phyloP scores from a whole-genome alignment of 306 rosid species.

The Cucurbita ficifolia region DNA sequence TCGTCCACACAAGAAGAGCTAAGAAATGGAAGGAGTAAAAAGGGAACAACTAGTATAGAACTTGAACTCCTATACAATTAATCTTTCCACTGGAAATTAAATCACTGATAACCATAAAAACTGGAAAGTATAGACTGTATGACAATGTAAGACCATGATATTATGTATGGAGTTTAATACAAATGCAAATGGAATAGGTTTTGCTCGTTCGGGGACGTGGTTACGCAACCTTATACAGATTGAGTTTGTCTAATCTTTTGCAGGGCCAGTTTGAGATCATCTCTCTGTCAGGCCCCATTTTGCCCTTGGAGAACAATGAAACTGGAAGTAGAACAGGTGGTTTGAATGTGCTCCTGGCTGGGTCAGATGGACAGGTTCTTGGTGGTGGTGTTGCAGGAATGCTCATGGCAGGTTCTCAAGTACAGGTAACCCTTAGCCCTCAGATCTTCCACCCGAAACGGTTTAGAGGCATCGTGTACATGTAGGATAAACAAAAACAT shows the following conservation, averaged over 20 bases:
- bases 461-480: too few relatives aligned
- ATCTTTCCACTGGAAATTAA: too few relatives aligned
- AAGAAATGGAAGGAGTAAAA: too few relatives aligned
- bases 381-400: slow-evolving; percentile 68
- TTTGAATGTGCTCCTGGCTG: slow-evolving; percentile 40
- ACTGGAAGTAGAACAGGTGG: slow-evolving; percentile 25
- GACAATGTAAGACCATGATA: neutral
- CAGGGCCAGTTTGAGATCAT: slow-evolving; percentile 74
- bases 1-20: too few relatives aligned
- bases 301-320: slow-evolving; percentile 28
- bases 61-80: too few relatives aligned
- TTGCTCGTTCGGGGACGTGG: neutral
- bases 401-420: slow-evolving; percentile 50
- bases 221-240: neutral
- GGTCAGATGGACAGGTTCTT: slow-evolving; percentile 46
- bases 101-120: neutral
- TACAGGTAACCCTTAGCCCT: slow-evolving; percentile 29
- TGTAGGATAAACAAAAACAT: neutral
- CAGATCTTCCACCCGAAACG: neutral
- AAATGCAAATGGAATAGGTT: neutral
- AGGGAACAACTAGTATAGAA: too few relatives aligned
- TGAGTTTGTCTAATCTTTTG: neutral
- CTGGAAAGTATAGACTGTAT: neutral
- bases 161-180: neutral
- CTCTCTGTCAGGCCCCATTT: slow-evolving; percentile 41